These are phyloP conservation scores for Asterochloris sp. DNA, from an alignment of 139 green algal species.

Conservation along the genomic window DNA sequence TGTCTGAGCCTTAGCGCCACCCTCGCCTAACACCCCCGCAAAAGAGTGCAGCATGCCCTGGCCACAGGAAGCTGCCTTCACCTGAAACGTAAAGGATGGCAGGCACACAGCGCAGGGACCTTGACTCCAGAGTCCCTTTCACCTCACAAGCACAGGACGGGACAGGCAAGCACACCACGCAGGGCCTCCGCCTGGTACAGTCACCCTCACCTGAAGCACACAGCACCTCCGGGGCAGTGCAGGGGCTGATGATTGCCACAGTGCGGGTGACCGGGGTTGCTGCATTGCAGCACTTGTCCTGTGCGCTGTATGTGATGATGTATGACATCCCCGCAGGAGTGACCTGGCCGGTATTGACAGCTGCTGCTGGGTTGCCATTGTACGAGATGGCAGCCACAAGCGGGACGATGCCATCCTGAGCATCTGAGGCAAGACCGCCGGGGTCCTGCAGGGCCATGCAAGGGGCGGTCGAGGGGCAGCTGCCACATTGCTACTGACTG, in stretches of 20 bases:
- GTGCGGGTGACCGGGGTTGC: slow-evolving; percentile 1
- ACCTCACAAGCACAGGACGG: not conserved
- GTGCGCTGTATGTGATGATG: slow-evolving; percentile 14
- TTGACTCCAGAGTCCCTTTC: not conserved
- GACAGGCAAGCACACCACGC: not conserved
- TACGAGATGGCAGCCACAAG: too few species aligned
- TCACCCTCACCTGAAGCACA: slow-evolving; percentile 3
- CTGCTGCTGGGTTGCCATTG: not conserved
- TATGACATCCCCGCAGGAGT: not conserved
- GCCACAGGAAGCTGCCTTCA: not conserved
- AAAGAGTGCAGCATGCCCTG: not conserved
- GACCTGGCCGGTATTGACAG: not conserved
- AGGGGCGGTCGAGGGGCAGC: too few species aligned
- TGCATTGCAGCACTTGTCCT: slow-evolving; percentile 10
- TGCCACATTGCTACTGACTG: too few species aligned
- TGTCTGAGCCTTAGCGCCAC: too few species aligned
- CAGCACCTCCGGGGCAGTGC: slow-evolving; percentile 1
- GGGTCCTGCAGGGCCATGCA: too few species aligned
- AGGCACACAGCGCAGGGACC: not conserved
- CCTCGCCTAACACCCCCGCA: too few species aligned
- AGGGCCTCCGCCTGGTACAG: not conserved
- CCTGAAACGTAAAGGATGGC: not conserved
- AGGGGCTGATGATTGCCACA: not conserved
- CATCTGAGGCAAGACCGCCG: too few species aligned
- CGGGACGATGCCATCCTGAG: too few species aligned